Evolutionary conservation across 2,329 filamentous ascomycete species (phyloP).

Genomic region (Fusarium sp.): DNA sequence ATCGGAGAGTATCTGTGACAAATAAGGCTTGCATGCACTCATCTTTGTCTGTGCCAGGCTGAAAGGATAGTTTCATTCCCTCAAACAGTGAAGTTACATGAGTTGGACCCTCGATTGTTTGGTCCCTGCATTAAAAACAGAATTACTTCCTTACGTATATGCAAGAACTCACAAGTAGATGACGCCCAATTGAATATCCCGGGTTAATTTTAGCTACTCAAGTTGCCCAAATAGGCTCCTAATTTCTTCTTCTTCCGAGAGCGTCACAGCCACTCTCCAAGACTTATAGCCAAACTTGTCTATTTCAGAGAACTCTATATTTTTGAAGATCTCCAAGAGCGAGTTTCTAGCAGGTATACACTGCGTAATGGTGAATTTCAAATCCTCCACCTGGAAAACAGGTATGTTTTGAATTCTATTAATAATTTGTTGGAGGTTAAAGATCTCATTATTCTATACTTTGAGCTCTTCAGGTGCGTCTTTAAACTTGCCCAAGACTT

Average conservation of each 20-base stretch:
- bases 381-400: background rate
- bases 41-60: slow-evolving; percentile 4
- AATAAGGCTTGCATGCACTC: slow-evolving; percentile 9
- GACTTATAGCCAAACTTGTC: background rate
- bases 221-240: background rate
- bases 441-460: background rate
- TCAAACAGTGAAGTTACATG: background rate
- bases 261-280: background rate
- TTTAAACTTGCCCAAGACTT: background rate
- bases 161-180: slow-evolving; percentile 6
- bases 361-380: background rate
- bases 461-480: background rate
- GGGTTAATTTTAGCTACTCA: slow-evolving; percentile 7
- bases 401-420: background rate
- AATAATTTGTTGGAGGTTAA: background rate
- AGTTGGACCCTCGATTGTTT: background rate
- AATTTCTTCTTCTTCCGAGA: slow-evolving; percentile 3
- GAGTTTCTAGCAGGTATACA: background rate
- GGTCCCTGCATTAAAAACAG: background rate
- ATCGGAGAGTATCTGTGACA: slow-evolving; percentile 14
- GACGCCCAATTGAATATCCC: background rate
- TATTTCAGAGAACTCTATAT: slow-evolving; percentile 2
- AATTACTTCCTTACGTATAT: too few species aligned
- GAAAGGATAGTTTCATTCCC: background rate
- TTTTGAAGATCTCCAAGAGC: background rate